Conservation (phyloP, 2,329 filamentous ascomycete genomes). For the Paraphaeosphaeria sporulosa region DNA sequence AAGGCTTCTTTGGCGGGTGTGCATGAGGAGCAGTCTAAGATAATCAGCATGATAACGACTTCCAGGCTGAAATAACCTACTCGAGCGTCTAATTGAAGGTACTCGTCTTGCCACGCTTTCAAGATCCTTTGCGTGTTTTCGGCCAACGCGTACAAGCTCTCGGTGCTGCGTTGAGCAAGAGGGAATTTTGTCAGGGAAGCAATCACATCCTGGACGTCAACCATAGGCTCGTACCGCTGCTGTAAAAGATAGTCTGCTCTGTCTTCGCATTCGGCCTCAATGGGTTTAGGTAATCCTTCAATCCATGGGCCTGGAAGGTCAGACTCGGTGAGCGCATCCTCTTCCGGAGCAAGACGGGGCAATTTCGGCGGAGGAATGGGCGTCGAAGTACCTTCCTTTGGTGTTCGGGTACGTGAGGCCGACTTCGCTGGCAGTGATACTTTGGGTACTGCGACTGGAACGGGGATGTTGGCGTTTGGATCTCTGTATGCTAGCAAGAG, state of each 20-base stretch:
- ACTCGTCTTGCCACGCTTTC: slow-evolving; percentile 66
- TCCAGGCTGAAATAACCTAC: slow-evolving; percentile 28
- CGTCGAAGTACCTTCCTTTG: slow-evolving; percentile 34
- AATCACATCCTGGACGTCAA: slow-evolving; percentile 53
- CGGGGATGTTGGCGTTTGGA: slow-evolving; percentile 15
- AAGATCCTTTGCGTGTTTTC: slow-evolving; percentile 62
- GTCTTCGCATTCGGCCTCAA: slow-evolving; percentile 47
- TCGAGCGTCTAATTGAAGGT: slow-evolving; percentile 60
- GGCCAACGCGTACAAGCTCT: slow-evolving; percentile 64
- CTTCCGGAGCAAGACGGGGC: slow-evolving; percentile 41
- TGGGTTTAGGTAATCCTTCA: slow-evolving; percentile 34
- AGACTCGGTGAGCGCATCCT: slow-evolving; percentile 45
- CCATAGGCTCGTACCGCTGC: slow-evolving; percentile 51
- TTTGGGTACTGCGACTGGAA: slow-evolving; percentile 24
- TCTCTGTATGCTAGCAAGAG: slow-evolving; percentile 21
- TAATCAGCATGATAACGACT: slow-evolving; percentile 21
- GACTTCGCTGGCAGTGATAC: slow-evolving; percentile 32
- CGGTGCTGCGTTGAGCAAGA: slow-evolving; percentile 54
- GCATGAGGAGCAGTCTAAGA: slow-evolving; percentile 59
- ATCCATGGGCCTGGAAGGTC: slow-evolving; percentile 49
- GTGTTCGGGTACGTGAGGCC: slow-evolving; percentile 39
- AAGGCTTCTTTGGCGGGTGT: slow-evolving; percentile 59
- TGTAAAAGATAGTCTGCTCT: slow-evolving; percentile 53
- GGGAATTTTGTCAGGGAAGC: slow-evolving; percentile 53
- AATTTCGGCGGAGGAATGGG: slow-evolving; percentile 31